A percentile compares a stretch with the other conserved stretches of the same genome.
Evolutionary conservation across 805 yeast genomes (phyloP).

Genomic region (Wickerhamomyces kurtzmanii): DNA sequence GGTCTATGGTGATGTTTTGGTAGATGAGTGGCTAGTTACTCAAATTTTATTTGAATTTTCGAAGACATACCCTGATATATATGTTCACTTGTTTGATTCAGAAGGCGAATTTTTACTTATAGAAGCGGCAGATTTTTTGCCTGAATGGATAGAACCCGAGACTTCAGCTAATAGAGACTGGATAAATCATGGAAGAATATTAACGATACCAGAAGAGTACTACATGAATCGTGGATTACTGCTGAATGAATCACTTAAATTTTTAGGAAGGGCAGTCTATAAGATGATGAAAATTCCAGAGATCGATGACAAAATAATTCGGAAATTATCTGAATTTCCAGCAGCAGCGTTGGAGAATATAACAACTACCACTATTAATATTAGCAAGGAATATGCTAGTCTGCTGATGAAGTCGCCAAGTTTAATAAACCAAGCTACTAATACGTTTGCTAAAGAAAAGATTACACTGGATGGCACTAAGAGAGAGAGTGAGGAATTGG

Average conservation of each 20-base stretch:
- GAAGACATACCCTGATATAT: conserved; percentile 22
- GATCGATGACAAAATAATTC: conserved; percentile 12
- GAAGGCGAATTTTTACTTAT: conserved; percentile 49
- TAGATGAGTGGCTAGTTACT: conserved; percentile 36
- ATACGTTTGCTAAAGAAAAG: conserved; percentile 4
- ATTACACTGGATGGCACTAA: neutral
- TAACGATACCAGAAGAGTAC: conserved; percentile 29
- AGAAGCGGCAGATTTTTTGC: conserved; percentile 36
- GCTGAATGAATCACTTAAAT: conserved; percentile 28
- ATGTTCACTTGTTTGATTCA: conserved; percentile 36
- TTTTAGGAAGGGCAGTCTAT: conserved; percentile 26
- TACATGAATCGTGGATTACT: conserved; percentile 22
- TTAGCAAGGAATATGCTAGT: conserved; percentile 11
- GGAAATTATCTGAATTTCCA: conserved; percentile 18
- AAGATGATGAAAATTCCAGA: conserved; percentile 18
- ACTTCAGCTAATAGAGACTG: conserved; percentile 42
- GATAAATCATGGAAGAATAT: conserved; percentile 32
- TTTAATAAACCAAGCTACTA: conserved; percentile 4
- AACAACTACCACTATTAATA: conserved; percentile 8
- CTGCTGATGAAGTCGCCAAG: conserved; percentile 7
- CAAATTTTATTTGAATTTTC: conserved; percentile 29
- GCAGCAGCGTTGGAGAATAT: conserved; percentile 15
- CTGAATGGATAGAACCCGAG: conserved; percentile 36
- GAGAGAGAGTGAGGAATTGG: conserved; percentile 3
- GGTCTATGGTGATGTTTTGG: conserved; percentile 30